These are phyloP conservation scores for Suhomyces sp. DNA, from an alignment of 805 yeast species.

Conservation along the genomic window DNA sequence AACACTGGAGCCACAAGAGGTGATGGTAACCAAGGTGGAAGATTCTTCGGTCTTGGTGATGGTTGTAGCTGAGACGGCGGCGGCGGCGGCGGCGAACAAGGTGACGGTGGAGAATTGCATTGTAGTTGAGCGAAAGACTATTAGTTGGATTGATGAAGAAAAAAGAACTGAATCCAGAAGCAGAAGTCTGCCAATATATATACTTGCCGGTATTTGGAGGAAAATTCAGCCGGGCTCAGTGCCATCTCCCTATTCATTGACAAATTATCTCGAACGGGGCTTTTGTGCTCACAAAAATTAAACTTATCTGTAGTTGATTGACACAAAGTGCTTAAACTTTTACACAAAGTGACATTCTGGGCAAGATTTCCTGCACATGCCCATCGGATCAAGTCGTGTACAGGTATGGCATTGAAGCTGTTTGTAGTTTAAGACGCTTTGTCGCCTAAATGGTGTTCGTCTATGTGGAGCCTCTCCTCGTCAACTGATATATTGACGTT, in stretches of 20 bases:
- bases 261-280: conserved; percentile 1
- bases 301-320: not conserved
- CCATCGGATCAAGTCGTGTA: not conserved
- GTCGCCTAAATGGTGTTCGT: not conserved
- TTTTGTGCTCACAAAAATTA: not conserved
- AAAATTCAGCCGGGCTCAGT: not conserved
- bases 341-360: not conserved
- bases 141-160: conserved; percentile 29
- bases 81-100: conserved; percentile 38
- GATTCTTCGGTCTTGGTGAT: conserved; percentile 28
- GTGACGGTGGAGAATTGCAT: conserved; percentile 49
- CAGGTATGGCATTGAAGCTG: not conserved
- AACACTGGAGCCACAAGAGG: conserved; percentile 38
- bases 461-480: not conserved
- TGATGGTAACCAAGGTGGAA: conserved; percentile 42
- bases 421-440: not conserved
- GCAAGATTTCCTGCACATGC: not conserved
- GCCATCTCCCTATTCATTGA: not conserved
- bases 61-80: conserved; percentile 31
- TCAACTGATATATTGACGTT: not conserved
- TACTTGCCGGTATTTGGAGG: not conserved
- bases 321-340: not conserved
- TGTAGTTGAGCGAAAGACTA: conserved; percentile 34
- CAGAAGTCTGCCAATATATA: not conserved
- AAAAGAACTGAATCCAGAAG: conserved; percentile 4